Evolutionary conservation across 139 green algal species (phyloP).

Genomic region (Pseudopediastrum boryanum): DNA sequence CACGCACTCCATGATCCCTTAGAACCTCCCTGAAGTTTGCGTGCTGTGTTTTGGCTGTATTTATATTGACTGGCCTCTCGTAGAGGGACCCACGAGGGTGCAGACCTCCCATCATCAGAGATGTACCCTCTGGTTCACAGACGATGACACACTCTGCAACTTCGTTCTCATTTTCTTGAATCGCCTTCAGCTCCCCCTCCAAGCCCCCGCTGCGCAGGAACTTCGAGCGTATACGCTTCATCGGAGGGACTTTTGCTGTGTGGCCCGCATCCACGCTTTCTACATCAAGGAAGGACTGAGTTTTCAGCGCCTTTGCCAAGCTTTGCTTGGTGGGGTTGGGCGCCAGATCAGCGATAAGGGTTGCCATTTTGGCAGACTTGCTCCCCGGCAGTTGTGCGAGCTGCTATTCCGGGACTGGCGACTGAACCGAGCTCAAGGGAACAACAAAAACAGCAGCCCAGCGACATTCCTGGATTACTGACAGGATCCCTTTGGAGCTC

Average conservation of each 20-base stretch:
- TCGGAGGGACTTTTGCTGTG: conserved; percentile 1
- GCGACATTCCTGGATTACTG: no score
- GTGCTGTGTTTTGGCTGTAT: conserved; percentile 82
- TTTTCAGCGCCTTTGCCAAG: background rate
- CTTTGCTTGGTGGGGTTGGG: no score
- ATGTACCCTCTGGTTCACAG: conserved; percentile 89
- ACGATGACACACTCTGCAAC: conserved; percentile 80
- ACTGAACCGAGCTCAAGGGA: no score
- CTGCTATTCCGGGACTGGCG: no score
- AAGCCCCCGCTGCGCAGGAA: background rate
- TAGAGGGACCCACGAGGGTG: conserved; percentile 92
- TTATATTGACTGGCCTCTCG: conserved; percentile 93
- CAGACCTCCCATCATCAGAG: conserved; percentile 92
- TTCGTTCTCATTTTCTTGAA: conserved; percentile 85
- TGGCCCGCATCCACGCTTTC: conserved; percentile 27
- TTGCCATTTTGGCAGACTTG: no score
- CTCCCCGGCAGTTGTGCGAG: no score
- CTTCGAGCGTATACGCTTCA: conserved; percentile 23
- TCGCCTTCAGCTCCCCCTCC: conserved; percentile 14
- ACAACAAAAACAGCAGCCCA: no score
- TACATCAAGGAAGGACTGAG: conserved; percentile 29
- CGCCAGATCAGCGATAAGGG: no score
- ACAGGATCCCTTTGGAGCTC: no score
- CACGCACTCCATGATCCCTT: conserved; percentile 77
- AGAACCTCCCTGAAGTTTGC: conserved; percentile 84